Evolutionary conservation across 164 flowering plant species (phyloP).

Genomic region (Piper longum): DNA sequence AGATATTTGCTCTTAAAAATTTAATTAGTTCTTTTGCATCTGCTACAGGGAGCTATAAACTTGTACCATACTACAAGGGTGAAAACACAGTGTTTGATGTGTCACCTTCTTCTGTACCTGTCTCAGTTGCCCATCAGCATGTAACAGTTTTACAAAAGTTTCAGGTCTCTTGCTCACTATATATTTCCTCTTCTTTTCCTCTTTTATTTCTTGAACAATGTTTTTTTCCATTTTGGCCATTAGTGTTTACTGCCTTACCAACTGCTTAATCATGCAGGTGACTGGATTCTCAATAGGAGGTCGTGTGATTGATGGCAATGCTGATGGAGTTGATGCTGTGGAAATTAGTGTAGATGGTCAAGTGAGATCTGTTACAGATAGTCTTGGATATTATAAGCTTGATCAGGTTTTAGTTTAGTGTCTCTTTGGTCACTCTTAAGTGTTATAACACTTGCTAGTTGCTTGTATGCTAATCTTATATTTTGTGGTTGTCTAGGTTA

Average conservation of each 20-base stretch:
- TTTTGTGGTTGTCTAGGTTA: conserved; percentile 36
- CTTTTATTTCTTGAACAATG: neutral
- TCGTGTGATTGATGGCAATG: conserved; percentile 77
- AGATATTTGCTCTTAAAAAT: too few relatives aligned
- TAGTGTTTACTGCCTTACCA: neutral
- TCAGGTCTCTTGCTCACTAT: conserved; percentile 38
- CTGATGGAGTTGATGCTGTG: conserved; percentile 68
- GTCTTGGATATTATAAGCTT: conserved; percentile 76
- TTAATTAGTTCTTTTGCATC: neutral
- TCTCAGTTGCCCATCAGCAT: conserved; percentile 72
- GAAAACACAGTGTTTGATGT: conserved; percentile 97
- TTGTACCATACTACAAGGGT: conserved; percentile 88
- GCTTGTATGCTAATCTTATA: neutral
- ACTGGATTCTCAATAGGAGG: conserved; percentile 99
- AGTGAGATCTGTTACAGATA: conserved; percentile 67
- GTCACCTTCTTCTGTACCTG: conserved; percentile 54
- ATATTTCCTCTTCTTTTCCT: neutral
- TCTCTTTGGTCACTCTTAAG: too few relatives aligned
- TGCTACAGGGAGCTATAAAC: conserved; percentile 64
- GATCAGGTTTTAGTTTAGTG: conserved; percentile 58
- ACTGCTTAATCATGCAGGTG: conserved; percentile 31
- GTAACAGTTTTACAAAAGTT: conserved; percentile 51
- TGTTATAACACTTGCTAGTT: neutral
- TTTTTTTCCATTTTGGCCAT: neutral
- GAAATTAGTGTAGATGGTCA: conserved; percentile 74